phyloP scores from a whole-genome alignment of 257 asterid species.

The Rehmannia glutinosa region DNA sequence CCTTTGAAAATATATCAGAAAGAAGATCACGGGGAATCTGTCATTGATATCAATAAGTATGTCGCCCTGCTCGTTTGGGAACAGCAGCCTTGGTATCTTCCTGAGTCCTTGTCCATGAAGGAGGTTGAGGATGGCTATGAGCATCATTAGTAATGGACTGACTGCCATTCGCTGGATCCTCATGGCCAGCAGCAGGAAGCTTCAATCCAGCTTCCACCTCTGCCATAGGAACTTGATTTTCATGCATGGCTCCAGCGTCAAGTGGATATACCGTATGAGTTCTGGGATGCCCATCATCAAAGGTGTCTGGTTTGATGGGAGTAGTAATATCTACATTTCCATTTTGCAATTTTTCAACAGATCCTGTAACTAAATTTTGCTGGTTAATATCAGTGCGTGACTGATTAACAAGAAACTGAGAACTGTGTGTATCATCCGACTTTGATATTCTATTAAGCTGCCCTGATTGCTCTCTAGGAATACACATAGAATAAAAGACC shows the following conservation, averaged over 20 bases:
- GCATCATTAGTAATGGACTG: constrained; percentile 33
- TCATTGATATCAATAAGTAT: constrained; percentile 90
- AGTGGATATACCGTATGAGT: constrained; percentile 28
- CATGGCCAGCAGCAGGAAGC: constrained; percentile 30
- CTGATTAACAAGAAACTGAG: constrained; percentile 63
- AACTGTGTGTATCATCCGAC: constrained; percentile 80
- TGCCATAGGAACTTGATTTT: constrained; percentile 37
- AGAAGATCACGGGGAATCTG: constrained; percentile 88
- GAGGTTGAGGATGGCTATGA: constrained; percentile 40
- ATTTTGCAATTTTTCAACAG: constrained; percentile 42
- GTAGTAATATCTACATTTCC: constrained; percentile 27
- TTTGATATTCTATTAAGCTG: constrained; percentile 70
- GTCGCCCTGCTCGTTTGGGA: constrained; percentile 66
- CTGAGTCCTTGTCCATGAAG: constrained; percentile 31
- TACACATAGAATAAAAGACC: constrained; percentile 60
- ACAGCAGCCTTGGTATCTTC: constrained; percentile 38
- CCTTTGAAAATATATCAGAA: constrained; percentile 80
- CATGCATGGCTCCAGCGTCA: constrained; percentile 33
- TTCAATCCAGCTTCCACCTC: constrained; percentile 34
- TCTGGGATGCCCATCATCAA: constrained; percentile 30
- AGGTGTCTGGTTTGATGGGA: constrained; percentile 27
- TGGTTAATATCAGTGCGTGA: constrained; percentile 39
- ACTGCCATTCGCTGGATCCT: constrained; percentile 29
- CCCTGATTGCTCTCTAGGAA: constrained; percentile 76
- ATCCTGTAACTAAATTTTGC: constrained; percentile 35